phyloP scores from a whole-genome alignment of 805 yeast species.

The Starmerella roubikii region DNA sequence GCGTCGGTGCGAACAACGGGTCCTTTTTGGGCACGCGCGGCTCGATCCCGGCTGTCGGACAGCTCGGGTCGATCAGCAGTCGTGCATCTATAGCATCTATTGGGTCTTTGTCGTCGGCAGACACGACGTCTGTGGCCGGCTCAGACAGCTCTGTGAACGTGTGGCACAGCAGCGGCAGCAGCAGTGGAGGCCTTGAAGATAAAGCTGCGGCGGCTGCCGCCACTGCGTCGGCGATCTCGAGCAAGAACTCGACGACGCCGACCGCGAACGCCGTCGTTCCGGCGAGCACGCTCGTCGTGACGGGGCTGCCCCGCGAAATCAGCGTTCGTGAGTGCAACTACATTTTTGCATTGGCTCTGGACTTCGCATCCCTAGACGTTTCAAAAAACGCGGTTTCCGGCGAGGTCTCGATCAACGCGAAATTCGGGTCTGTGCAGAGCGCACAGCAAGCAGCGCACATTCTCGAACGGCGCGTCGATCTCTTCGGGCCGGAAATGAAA shows the following conservation, averaged over 20 bases:
- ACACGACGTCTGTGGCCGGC: conserved; percentile 1
- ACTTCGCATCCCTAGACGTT: conserved; percentile 26
- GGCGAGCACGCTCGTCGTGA: conserved; percentile 19
- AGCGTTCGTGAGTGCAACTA: conserved; percentile 28
- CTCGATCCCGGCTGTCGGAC: conserved; percentile 6
- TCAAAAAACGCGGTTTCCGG: conserved; percentile 23
- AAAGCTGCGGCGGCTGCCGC: background rate
- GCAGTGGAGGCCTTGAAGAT: conserved; percentile 1
- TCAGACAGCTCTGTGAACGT: conserved; percentile 2
- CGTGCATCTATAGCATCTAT: conserved; percentile 3
- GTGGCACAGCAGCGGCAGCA: conserved; percentile 7
- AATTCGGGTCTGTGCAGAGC: conserved; percentile 22
- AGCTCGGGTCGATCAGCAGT: conserved; percentile 1
- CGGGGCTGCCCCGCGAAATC: conserved; percentile 28
- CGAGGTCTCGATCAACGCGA: conserved; percentile 21
- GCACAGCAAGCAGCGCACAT: conserved; percentile 23
- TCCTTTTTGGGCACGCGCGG: conserved; percentile 6
- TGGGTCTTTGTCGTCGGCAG: conserved; percentile 5
- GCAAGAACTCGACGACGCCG: background rate
- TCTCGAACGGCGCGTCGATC: conserved; percentile 23
- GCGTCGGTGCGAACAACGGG: conserved; percentile 1
- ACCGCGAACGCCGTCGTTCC: background rate
- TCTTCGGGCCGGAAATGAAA: conserved; percentile 18
- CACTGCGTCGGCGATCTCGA: background rate
- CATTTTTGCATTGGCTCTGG: conserved; percentile 30